Evolutionary conservation across 2,329 filamentous ascomycete species (phyloP), one percentile per base, ranked within the genome.

Genomic region (Neofusicoccum cordaticola): DNA sequence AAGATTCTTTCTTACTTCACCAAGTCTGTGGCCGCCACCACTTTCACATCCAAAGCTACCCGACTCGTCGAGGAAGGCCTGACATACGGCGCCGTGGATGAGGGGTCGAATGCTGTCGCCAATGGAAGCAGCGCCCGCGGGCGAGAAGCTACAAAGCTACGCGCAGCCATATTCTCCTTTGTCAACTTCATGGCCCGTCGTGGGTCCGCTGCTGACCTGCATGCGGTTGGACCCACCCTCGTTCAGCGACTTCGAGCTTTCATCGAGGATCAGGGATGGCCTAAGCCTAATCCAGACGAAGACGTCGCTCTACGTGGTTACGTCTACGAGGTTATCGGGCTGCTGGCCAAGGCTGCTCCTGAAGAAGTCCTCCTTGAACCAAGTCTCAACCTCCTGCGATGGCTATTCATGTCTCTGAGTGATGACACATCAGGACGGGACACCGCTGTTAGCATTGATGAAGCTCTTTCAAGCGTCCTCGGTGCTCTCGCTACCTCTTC

Each of bases 291-390:
- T 41, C 73, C 76, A 3, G 82, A 82, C 51, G 81, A 86, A 61
- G 84, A 86, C 68, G 80, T 89, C 62, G 84, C 85, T 3, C 81
- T 97, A 48, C 87, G 94, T 45, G 89, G 89, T 5, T 88, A 90
- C 72, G 93, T 90, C 1, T 98, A 97, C 75, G 94, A 98, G 75
- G 93, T 91, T 0, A 92, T 98, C 44, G 95, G 94, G 0, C 85
- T 95, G 13, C 78, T 98, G 27, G 88, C 90, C 0, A 86, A 84
- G 63, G 87, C 88, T 68, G 86, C 85, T 3, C 85, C 88, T 3
- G 78, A 83, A 2, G 84, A 86, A 69, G 79, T 87, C 3, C 71
- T 86, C 2, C 72, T 83, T 3, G 81, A 83, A 66, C 75, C 80
- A 2, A 76, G 81, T 12, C 84, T 82, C 71, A 86, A 82, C 67